phyloP scores from a whole-genome alignment of 139 green algal species.

The Coelastrella sp. region DNA sequence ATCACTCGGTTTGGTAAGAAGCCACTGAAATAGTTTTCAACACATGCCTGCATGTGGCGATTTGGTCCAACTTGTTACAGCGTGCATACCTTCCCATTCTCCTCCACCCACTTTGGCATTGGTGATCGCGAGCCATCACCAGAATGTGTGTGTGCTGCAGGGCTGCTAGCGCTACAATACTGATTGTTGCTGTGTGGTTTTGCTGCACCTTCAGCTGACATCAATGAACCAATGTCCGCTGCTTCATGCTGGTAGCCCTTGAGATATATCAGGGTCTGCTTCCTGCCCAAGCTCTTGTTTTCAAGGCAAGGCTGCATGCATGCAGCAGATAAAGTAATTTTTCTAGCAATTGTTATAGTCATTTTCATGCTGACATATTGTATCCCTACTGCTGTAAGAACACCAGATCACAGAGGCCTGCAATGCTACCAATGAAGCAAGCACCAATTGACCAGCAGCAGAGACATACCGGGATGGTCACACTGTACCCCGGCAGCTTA shows the following conservation, averaged over 20 bases:
- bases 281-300: conserved; percentile 56
- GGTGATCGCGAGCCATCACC: conserved; percentile 43
- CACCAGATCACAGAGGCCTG: too few species aligned
- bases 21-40: too few species aligned
- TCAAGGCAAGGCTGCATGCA: conserved; percentile 23
- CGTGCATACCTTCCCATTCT: conserved; percentile 81
- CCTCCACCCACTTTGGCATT: conserved; percentile 83
- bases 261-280: conserved; percentile 78
- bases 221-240: conserved; percentile 12
- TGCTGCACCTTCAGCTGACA: conserved; percentile 33
- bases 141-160: not conserved
- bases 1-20: too few species aligned
- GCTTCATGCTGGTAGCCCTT: conserved; percentile 78
- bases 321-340: not conserved
- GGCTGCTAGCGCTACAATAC: too few species aligned
- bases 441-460: too few species aligned
- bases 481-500: not conserved
- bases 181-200: not conserved
- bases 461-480: not conserved
- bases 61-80: not conserved
- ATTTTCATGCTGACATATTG: too few species aligned
- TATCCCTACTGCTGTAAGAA: too few species aligned
- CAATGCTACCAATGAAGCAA: too few species aligned
- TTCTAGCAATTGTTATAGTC: too few species aligned
- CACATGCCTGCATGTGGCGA: not conserved